phyloP scores from a whole-genome alignment of 768 basidiomycete species.

The Trametopsis cervina region DNA sequence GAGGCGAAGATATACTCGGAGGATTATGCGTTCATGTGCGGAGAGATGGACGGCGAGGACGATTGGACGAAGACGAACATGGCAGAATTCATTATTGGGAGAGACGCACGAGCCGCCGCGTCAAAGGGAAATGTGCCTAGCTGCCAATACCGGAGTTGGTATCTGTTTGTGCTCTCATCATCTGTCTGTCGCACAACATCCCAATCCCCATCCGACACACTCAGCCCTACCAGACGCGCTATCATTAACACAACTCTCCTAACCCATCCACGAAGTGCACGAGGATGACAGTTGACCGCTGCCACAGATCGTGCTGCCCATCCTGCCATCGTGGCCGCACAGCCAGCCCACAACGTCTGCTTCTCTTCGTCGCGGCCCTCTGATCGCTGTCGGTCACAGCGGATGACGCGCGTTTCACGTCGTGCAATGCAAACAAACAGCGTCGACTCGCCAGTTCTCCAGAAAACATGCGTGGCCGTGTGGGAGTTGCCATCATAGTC shows the following conservation, averaged over 20 bases:
- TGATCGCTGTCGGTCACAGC: not conserved
- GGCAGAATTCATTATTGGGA: slow-evolving; percentile 14
- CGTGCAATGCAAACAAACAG: not conserved
- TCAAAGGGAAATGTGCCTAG: slow-evolving; percentile 19
- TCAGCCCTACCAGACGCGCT: no score
- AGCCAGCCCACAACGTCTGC: no score
- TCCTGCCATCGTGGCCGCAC: no score
- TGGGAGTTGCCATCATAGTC: slow-evolving; percentile 5
- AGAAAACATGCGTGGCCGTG: not conserved
- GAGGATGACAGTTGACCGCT: no score
- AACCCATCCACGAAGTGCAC: no score
- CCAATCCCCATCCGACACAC: not conserved
- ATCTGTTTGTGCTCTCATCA: slow-evolving; percentile 13
- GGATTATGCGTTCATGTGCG: slow-evolving; percentile 4
- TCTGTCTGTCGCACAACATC: slow-evolving; percentile 14
- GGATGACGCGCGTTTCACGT: not conserved
- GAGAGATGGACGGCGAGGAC: not conserved
- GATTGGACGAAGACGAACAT: no score
- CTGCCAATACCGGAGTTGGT: slow-evolving; percentile 18
- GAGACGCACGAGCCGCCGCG: slow-evolving; percentile 17
- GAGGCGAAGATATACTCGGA: slow-evolving; percentile 15
- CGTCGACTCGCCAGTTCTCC: not conserved
- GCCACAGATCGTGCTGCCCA: no score
- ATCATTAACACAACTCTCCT: no score
- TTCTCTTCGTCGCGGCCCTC: no score